A percentile compares a stretch with the other conserved stretches of the same genome.
These are phyloP conservation scores for Vicia villosa DNA, from an alignment of 306 rosid species.

Conservation along the genomic window DNA sequence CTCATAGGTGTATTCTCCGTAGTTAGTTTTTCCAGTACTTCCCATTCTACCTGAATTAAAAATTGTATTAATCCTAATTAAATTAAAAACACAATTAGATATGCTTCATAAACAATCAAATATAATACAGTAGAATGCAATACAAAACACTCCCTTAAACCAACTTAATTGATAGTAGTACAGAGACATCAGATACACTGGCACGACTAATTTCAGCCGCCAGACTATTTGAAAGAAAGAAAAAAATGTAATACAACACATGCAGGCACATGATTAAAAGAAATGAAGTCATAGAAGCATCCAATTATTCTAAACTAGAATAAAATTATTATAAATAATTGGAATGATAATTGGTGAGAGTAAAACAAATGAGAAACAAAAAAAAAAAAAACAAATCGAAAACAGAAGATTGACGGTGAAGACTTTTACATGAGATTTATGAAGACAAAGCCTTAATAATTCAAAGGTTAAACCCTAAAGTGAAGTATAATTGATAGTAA, in stretches of 20 bases:
- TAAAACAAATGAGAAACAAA: background rate
- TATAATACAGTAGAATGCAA: background rate
- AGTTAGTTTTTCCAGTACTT: slow-evolving; percentile 60
- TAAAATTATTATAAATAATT: background rate
- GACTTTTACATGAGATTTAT: background rate
- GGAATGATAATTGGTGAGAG: slow-evolving; percentile 1
- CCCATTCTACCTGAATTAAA: slow-evolving; percentile 72
- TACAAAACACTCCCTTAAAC: too few species aligned
- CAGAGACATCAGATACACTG: too few species aligned
- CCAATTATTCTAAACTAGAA: background rate
- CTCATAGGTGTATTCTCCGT: slow-evolving; percentile 87
- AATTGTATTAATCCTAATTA: background rate
- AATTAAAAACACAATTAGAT: background rate
- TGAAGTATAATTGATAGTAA: slow-evolving; percentile 6
- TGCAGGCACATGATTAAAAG: slow-evolving; percentile 8
- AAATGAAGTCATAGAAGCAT: background rate
- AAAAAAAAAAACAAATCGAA: background rate
- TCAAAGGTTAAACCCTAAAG: slow-evolving; percentile 44
- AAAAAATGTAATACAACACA: background rate
- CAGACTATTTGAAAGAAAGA: too few species aligned
- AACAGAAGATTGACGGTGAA: slow-evolving; percentile 10
- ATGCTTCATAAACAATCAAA: background rate
- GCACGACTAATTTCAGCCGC: too few species aligned
- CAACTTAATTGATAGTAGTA: too few species aligned
- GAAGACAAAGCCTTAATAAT: slow-evolving; percentile 20